Conservation (phyloP, 1,284 basidiomycete genomes). For the Austroboletus novae-zelandiae region DNA sequence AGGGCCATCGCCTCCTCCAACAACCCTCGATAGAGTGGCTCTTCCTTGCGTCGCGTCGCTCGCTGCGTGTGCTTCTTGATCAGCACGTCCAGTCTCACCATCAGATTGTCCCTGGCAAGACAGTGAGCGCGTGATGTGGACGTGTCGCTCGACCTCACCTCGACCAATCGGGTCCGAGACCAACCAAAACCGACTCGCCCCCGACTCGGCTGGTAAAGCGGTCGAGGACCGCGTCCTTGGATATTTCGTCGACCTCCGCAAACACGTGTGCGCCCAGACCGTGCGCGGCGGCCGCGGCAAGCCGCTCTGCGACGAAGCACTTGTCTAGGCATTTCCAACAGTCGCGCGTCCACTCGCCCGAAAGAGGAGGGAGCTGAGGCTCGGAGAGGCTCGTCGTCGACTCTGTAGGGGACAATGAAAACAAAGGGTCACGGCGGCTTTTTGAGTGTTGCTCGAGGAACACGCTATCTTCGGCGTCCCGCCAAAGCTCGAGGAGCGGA, state of each 20-base stretch:
- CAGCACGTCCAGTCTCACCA: conserved; percentile 54
- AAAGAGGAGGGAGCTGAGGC: conserved; percentile 5
- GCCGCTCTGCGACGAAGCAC: conserved; percentile 70
- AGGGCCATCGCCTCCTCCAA: conserved; percentile 50
- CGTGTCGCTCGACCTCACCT: conserved; percentile 38
- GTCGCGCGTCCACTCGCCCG: conserved; percentile 58
- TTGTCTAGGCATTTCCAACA: conserved; percentile 74
- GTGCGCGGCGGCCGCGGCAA: conserved; percentile 40
- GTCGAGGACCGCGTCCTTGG: conserved; percentile 51
- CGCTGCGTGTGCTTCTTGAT: conserved; percentile 63
- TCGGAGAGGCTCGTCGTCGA: neutral
- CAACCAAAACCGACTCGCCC: conserved; percentile 37
- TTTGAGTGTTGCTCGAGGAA: conserved; percentile 30
- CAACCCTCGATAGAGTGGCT: conserved; percentile 55
- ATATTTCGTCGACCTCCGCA: conserved; percentile 49
- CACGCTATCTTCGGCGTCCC: conserved; percentile 25
- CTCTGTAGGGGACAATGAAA: conserved; percentile 20
- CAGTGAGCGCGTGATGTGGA: conserved; percentile 2
- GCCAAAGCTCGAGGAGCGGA: conserved; percentile 30
- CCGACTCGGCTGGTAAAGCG: conserved; percentile 51
- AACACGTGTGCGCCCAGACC: conserved; percentile 36
- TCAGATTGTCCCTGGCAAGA: conserved; percentile 43
- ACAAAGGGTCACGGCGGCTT: conserved; percentile 14
- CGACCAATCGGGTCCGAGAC: conserved; percentile 50
- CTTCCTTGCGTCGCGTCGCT: conserved; percentile 36